Percentiles rank a stretch among this genome's conserved stretches.
Evolutionary conservation across 2,329 filamentous ascomycete genomes (phyloP).

Genomic region (Penicillium nordicum): DNA sequence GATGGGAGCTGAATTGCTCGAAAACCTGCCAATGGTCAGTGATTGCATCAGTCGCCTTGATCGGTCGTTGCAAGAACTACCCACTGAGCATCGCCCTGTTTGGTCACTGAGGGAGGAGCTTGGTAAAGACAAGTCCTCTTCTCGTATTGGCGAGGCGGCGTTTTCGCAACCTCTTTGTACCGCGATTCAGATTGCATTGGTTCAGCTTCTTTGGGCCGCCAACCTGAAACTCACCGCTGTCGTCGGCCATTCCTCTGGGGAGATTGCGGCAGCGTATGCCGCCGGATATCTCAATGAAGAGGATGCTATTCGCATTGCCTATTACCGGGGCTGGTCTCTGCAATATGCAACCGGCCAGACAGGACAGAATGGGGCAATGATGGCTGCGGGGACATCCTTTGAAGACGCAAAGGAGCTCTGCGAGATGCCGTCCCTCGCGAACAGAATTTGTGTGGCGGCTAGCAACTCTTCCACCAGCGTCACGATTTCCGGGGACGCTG

Average conservation of each 20-base stretch:
- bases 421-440: slow-evolving; percentile 24
- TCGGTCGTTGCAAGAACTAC: slow-evolving; percentile 18
- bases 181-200: slow-evolving; percentile 28
- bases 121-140: slow-evolving; percentile 7
- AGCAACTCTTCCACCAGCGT: slow-evolving; percentile 43
- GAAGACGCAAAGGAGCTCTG: slow-evolving; percentile 37
- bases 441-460: slow-evolving; percentile 33
- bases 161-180: slow-evolving; percentile 28
- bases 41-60: slow-evolving; percentile 18
- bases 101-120: slow-evolving; percentile 23
- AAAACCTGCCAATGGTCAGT: slow-evolving; percentile 3
- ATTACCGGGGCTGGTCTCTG: slow-evolving; percentile 44
- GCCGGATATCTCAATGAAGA: slow-evolving; percentile 42
- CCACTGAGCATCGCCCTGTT: slow-evolving; percentile 19
- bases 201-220: slow-evolving; percentile 27
- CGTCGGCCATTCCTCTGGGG: slow-evolving; percentile 51
- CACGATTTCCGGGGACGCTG: slow-evolving; percentile 46
- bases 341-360: slow-evolving; percentile 10
- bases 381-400: slow-evolving; percentile 44
- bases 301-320: slow-evolving; percentile 47
- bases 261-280: slow-evolving; percentile 52
- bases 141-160: slow-evolving; percentile 19
- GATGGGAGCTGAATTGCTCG: slow-evolving; percentile 27
- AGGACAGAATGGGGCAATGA: slow-evolving; percentile 45
- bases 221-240: slow-evolving; percentile 38